Evolutionary conservation across 2,329 filamentous ascomycete species (phyloP).

Genomic region (Ambrosiella beaveri): DNA sequence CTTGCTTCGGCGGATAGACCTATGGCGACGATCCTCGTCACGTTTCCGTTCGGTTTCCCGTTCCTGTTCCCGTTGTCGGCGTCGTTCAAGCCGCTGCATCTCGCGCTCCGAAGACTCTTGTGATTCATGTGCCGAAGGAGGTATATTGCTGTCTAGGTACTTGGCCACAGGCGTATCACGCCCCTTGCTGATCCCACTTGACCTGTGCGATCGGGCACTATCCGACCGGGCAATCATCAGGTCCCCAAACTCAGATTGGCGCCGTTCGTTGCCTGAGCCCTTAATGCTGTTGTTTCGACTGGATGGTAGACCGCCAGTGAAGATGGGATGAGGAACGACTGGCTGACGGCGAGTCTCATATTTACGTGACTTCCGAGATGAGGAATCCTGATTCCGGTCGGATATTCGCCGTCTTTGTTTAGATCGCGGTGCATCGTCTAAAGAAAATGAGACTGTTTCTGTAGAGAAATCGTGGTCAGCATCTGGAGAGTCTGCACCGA

Average conservation of each 20-base stretch:
- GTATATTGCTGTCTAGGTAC: background rate
- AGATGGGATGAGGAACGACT: background rate
- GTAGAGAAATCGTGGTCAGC: conserved; percentile 10
- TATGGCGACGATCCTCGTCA: background rate
- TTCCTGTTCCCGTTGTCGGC: background rate
- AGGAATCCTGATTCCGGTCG: conserved; percentile 1
- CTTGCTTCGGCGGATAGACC: background rate
- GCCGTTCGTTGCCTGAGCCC: background rate
- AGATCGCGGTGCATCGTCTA: background rate
- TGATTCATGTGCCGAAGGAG: background rate
- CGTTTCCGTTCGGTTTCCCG: background rate
- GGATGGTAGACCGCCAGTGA: conserved; percentile 5
- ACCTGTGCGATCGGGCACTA: conserved; percentile 9
- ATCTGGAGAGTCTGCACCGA: background rate
- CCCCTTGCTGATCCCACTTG: background rate
- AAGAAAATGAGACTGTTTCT: conserved; percentile 9
- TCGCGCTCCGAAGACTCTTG: background rate
- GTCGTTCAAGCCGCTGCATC: background rate
- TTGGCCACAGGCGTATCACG: background rate
- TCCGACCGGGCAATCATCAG: conserved; percentile 2
- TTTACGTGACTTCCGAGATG: background rate
- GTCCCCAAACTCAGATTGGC: background rate
- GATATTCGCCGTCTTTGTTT: background rate
- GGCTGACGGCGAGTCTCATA: background rate
- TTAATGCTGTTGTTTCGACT: conserved; percentile 3